phyloP scores from a whole-genome alignment of 148 eudicot genomes.

The Pouteria glomerata region DNA sequence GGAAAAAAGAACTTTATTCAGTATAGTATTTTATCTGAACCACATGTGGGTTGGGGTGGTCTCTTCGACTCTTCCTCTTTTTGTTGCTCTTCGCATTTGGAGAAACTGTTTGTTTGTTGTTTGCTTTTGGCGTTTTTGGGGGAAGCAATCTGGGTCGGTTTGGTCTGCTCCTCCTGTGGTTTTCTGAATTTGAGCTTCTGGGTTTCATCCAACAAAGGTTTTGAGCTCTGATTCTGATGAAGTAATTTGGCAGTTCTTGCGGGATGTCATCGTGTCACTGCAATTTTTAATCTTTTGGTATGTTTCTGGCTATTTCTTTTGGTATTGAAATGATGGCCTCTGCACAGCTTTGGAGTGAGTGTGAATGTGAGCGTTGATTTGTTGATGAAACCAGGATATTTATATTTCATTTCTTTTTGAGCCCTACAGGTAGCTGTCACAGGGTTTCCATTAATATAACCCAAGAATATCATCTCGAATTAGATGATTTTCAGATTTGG shows the following conservation, averaged over 20 bases:
- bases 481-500: constrained; percentile 12
- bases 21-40: too few species aligned
- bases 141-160: background rate
- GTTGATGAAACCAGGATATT: background rate
- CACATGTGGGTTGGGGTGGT: too few species aligned
- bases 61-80: too few species aligned
- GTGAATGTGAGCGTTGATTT: background rate
- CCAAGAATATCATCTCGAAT: constrained; percentile 15
- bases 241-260: background rate
- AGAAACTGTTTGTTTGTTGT: too few species aligned
- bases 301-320: background rate
- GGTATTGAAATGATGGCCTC: background rate
- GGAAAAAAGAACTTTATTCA: too few species aligned
- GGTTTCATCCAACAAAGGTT: background rate
- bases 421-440: background rate
- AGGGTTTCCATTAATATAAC: too few species aligned
- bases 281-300: background rate
- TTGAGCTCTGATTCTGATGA: too few species aligned
- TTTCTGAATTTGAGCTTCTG: constrained; percentile 1
- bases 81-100: too few species aligned
- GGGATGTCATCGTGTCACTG: too few species aligned
- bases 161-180: too few species aligned
- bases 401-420: background rate
- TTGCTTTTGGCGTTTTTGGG: background rate
- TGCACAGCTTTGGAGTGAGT: background rate